Evolutionary conservation across 176 grass and related monocot genomes (phyloP).

Genomic region (Phyllostachys edulis): DNA sequence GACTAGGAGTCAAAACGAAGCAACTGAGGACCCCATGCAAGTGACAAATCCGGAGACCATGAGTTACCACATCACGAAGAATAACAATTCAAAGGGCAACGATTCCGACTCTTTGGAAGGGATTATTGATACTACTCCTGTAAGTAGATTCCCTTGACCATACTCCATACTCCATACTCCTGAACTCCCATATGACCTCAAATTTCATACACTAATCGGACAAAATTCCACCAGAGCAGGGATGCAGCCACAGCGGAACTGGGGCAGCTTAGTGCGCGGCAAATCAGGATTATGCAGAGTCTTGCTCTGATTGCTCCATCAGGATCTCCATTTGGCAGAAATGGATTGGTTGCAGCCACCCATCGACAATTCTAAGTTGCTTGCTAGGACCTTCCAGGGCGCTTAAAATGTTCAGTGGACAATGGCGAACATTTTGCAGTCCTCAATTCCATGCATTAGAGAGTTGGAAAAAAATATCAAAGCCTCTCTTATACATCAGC

Average conservation of each 20-base stretch:
- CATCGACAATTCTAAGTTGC: neutral
- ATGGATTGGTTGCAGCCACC: constrained; percentile 4
- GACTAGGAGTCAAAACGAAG: neutral
- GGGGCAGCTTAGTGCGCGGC: constrained; percentile 42
- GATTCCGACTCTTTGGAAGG: neutral
- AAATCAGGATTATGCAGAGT: constrained; percentile 73
- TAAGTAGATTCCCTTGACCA: constrained; percentile 35
- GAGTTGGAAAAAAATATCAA: neutral
- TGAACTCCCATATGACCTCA: neutral
- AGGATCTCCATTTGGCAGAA: constrained; percentile 61
- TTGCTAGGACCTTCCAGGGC: neutral
- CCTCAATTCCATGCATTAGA: neutral
- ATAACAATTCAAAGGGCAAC: neutral
- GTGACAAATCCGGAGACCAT: neutral
- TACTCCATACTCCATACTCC: neutral
- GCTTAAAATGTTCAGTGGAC: neutral
- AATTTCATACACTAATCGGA: constrained; percentile 36
- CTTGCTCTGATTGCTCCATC: constrained; percentile 71
- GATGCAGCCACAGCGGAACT: constrained; percentile 20
- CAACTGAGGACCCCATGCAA: neutral
- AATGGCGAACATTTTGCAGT: neutral
- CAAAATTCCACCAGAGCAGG: constrained; percentile 53
- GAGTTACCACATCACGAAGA: neutral
- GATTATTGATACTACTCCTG: constrained; percentile 1
- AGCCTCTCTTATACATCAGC: neutral